These are phyloP conservation scores for Naganishia vaughanmartiniae DNA, from an alignment of 768 basidiomycete genomes.

Conservation along the genomic window DNA sequence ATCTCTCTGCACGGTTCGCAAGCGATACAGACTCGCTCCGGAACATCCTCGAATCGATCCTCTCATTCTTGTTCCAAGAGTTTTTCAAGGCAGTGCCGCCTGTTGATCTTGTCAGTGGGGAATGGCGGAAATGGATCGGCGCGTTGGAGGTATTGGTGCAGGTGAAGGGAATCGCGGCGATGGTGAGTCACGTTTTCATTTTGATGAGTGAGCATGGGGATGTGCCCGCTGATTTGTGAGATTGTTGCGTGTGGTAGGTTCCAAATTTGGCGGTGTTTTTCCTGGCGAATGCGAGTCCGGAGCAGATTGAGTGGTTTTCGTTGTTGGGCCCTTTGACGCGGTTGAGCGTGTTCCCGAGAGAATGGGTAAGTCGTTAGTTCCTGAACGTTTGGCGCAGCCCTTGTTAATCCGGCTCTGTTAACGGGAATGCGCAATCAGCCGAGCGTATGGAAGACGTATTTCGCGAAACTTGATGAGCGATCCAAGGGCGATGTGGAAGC, in stretches of 20 bases:
- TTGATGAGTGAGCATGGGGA: background rate
- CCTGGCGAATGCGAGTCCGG: slow-evolving; percentile 40
- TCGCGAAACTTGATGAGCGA: slow-evolving; percentile 78
- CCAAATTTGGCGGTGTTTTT: slow-evolving; percentile 49
- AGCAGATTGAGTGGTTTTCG: slow-evolving; percentile 56
- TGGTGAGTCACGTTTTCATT: slow-evolving; percentile 56
- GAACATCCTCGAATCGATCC: slow-evolving; percentile 66
- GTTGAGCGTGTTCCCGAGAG: slow-evolving; percentile 77
- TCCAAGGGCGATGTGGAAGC: slow-evolving; percentile 72
- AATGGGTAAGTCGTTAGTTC: slow-evolving; percentile 74
- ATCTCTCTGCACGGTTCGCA: slow-evolving; percentile 71
- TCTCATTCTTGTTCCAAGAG: slow-evolving; percentile 48
- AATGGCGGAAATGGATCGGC: slow-evolving; percentile 79
- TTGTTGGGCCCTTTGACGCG: slow-evolving; percentile 80
- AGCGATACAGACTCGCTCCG: slow-evolving; percentile 72
- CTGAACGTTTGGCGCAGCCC: too few relatives aligned
- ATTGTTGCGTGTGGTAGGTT: slow-evolving; percentile 38
- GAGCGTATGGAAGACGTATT: slow-evolving; percentile 71
- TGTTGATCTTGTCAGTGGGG: slow-evolving; percentile 46
- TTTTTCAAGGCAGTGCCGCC: slow-evolving; percentile 48
- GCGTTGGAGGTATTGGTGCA: slow-evolving; percentile 77
- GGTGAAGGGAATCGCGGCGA: slow-evolving; percentile 75
- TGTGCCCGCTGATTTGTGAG: background rate
- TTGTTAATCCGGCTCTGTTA: background rate
- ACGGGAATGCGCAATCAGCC: slow-evolving; percentile 63